A percentile compares a stretch with the other conserved stretches of the same genome.
Conservation (phyloP, 371 early-diverging fungal species). For the Mortierella sp. region DNA sequence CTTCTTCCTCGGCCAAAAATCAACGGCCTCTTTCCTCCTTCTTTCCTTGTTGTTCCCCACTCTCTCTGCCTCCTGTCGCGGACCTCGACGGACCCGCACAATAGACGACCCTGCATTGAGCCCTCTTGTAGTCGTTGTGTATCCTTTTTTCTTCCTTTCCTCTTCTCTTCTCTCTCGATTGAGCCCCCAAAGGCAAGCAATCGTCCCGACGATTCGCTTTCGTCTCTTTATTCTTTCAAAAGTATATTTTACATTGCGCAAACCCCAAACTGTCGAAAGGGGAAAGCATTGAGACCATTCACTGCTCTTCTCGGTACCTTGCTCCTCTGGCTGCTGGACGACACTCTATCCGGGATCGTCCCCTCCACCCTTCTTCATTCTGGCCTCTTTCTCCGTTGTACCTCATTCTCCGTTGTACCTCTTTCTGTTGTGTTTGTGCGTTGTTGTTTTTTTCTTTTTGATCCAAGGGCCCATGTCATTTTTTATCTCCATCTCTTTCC, state of each 20-base stretch:
- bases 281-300: not conserved
- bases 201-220: not conserved
- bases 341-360: not conserved
- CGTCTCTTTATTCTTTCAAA: not conserved
- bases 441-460: not conserved
- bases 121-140: not conserved
- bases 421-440: not conserved
- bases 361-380: not conserved
- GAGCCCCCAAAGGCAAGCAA: not conserved
- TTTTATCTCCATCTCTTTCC: slow-evolving; percentile 4
- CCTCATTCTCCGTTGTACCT: not conserved
- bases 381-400: not conserved
- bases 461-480: not conserved
- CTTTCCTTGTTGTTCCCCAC: not conserved
- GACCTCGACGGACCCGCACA: not conserved
- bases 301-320: not conserved
- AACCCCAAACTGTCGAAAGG: not conserved
- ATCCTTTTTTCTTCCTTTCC: not conserved
- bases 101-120: slow-evolving; percentile 1
- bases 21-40: not conserved
- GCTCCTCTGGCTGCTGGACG: not conserved
- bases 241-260: no score
- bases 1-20: not conserved
- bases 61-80: slow-evolving; percentile 2
- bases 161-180: not conserved